phyloP scores from a whole-genome alignment of 192 early-diverging fungal genomes.

The Coemansia sp. region DNA sequence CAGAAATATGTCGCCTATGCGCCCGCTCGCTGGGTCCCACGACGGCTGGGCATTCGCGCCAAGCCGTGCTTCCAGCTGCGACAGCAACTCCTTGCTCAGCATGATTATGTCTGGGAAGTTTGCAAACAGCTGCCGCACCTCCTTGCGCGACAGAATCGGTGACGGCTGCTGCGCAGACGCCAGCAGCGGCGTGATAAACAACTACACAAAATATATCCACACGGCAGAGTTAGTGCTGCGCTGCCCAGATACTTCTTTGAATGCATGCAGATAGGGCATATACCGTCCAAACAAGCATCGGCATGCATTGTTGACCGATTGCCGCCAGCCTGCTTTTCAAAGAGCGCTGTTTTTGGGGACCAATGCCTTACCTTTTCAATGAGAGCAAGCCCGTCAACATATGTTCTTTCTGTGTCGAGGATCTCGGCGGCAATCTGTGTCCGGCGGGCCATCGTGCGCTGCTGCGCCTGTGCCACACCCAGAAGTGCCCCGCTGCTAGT shows the following conservation, averaged over 20 bases:
- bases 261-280: background rate
- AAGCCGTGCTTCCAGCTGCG: constrained; percentile 61
- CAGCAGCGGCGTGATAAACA: constrained; percentile 46
- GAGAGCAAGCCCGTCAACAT: constrained; percentile 71
- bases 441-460: constrained; percentile 34
- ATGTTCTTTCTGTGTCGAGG: constrained; percentile 77
- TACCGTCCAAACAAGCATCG: background rate
- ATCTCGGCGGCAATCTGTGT: constrained; percentile 74
- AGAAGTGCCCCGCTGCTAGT: background rate
- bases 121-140: constrained; percentile 64
- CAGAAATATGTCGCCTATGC: constrained; percentile 53
- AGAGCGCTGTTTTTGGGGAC: background rate
- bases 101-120: constrained; percentile 64
- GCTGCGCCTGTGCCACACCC: constrained; percentile 2
- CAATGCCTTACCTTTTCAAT: constrained; percentile 46
- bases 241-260: background rate
- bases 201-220: constrained; percentile 17
- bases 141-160: constrained; percentile 56
- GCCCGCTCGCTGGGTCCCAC: constrained; percentile 42
- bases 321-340: background rate
- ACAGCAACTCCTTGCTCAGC: constrained; percentile 60
- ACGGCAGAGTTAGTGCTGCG: background rate
- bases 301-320: background rate
- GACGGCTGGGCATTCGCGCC: constrained; percentile 30
- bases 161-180: constrained; percentile 39